Base-by-base conservation (phyloP, 169 alveolate genomes). In the Plasmodium sp. region DNA sequence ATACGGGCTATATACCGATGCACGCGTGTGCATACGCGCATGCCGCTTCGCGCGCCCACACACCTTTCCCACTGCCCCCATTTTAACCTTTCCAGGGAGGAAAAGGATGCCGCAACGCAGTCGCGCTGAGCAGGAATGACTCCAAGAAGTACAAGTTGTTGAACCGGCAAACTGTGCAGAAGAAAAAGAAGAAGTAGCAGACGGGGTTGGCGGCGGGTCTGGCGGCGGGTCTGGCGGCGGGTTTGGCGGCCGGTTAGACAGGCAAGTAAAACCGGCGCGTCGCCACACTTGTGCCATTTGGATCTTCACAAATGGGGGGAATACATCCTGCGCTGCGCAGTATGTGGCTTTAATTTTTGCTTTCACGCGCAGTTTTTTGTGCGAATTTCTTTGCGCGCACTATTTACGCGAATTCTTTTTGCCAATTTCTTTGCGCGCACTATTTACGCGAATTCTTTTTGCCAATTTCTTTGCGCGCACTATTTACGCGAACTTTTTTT, bases 41-140 rank as follows among this genome's bases (percentile, higher is more conserved):
- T 62, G 14, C 75, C n/a, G 4, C 27, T 27, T 75, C 74, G 36
- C 51, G 39, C 22, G 27, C 18, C 16, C 51, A 71, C 48, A 81
- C 36, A 16, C 22, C 91, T 43, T 22, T 43, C 79, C 43, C 67
- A 27, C 31, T 41, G 9, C 36, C 79, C 12, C 80, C 62, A 14
- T 12, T 85, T 73, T 31, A 58, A 34, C 67, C 74, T 85, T 75
- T 54, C 41, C n/a, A 95, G 92, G 97, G 97, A 27, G 97, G 97
- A 27, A 95, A 95, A 85, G 97, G 97, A 33, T 95, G 97, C 45
- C 93, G 97, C 56, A 95, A 95, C 58, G 95, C 97, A 83, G 34
- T 95, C 31, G 79, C 97, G 80, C 72, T 95, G 75, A 95, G 97
- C 75, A 95, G 51, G 41, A 88, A 91, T 54, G 97, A 95, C 79